Evolutionary conservation across 441 rosid genomes (phyloP), one percentile per base, ranked within the genome.

Genomic region (Erodium trifolium): DNA sequence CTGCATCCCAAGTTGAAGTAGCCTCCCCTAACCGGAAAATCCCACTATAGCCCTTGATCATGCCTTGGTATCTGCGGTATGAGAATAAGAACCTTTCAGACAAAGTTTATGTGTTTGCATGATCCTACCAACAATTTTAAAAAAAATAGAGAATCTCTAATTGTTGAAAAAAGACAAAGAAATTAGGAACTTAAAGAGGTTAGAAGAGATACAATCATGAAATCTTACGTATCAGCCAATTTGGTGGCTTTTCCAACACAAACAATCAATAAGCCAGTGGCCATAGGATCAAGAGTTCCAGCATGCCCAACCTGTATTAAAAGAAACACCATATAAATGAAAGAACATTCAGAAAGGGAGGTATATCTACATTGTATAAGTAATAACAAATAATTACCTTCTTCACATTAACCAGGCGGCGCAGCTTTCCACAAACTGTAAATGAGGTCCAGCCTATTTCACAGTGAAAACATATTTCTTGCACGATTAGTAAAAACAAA

Each of bases 211-310:
- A 31, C 34, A 31, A 31, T 31, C 34, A 31, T 3, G 34, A 31
- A 31, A 31, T 73, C 82, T 71, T 78, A 93, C 97, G 88, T 84
- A 19, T 93, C 96, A 64, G 85, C 99, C 72, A 89, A 75, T 75
- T 93, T 93, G 31, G 96, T 93, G 68, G 97, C 96, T 86, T 83
- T 91, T 68, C 97, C 93, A 10, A 93, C 80, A 70, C 96, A 93
- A 35, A 93, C 91, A 47, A 93, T 91, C 77, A 93, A 83, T 69
- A 93, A 82, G 51, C 96, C 99, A 69, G 97, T 88, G 75, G 99
- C 97, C 97, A 91, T 90, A 53, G 99, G 99, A 85, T 93, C 99
- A 77, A 91, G 96, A 5, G 99, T 91, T 70, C 96, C 99, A 76
- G 97, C 97, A 80, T 91, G 97, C 72, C 97, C 98, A 37, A 93